Percentiles rank a stretch among this genome's conserved stretches.
Evolutionary conservation across 2,329 filamentous ascomycete species (phyloP).

Genomic region (Ceratocystis huliohia): DNA sequence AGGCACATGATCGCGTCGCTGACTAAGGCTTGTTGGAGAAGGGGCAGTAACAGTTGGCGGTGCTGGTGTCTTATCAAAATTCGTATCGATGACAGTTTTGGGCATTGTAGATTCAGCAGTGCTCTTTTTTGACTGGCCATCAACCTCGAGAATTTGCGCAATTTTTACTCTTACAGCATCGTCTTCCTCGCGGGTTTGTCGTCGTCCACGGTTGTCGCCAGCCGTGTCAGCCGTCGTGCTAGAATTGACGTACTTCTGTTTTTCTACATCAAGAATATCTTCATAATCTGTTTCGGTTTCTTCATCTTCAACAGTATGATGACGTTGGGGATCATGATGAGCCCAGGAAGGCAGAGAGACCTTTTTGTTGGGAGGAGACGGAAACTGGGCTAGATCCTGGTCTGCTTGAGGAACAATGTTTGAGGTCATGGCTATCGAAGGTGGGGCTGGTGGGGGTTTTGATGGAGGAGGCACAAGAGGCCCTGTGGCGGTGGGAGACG

Average conservation of each 20-base stretch:
- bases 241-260: slow-evolving; percentile 19
- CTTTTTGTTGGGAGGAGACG: slow-evolving; percentile 54
- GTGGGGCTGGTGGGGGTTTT: slow-evolving; percentile 33
- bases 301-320: slow-evolving; percentile 38
- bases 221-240: slow-evolving; percentile 24
- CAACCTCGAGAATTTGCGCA: slow-evolving; percentile 53
- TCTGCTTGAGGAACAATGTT: slow-evolving; percentile 36
- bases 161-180: slow-evolving; percentile 62
- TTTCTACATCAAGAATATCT: slow-evolving; percentile 59
- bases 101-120: slow-evolving; percentile 32
- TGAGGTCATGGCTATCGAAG: slow-evolving; percentile 30
- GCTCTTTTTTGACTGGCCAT: slow-evolving; percentile 63
- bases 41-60: slow-evolving; percentile 23
- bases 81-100: slow-evolving; percentile 11
- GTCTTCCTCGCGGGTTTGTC: slow-evolving; percentile 79
- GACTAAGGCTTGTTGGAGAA: slow-evolving; percentile 30
- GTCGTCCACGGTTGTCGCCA: slow-evolving; percentile 54
- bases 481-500: slow-evolving; percentile 30
- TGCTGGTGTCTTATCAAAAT: slow-evolving; percentile 16
- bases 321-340: not conserved
- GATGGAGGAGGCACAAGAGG: slow-evolving; percentile 43
- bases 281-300: slow-evolving; percentile 74
- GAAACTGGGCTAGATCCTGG: slow-evolving; percentile 38
- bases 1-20: slow-evolving; percentile 30
- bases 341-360: slow-evolving; percentile 28